Conservation (phyloP, 2,329 filamentous ascomycete species). For the Ascochyta viciae-villosae region DNA sequence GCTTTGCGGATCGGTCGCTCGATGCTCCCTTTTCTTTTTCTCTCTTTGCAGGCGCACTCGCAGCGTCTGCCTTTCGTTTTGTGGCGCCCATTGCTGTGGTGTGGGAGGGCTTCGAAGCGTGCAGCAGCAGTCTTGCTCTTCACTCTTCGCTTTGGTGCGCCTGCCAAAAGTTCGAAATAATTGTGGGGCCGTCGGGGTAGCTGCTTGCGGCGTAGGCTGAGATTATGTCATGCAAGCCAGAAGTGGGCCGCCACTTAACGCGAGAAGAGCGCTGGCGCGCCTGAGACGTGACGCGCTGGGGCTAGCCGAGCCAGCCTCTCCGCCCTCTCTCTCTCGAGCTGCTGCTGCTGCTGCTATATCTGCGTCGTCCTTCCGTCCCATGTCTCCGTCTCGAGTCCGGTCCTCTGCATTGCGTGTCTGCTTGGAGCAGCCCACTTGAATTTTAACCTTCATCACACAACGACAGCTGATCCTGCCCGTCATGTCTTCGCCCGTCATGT, state of each 20-base stretch:
- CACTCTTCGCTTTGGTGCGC: constrained; percentile 6
- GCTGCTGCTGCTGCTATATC: constrained; percentile 14
- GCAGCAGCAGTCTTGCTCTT: constrained; percentile 7
- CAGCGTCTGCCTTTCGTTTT: constrained; percentile 55
- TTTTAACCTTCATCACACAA: neutral
- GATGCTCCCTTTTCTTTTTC: constrained; percentile 39
- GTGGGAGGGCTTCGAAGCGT: constrained; percentile 18
- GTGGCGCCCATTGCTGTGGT: constrained; percentile 51
- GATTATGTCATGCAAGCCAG: neutral
- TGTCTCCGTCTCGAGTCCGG: constrained; percentile 6
- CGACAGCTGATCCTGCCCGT: no score
- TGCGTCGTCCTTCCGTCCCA: constrained; percentile 12
- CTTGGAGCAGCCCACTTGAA: constrained; percentile 3
- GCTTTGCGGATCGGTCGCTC: constrained; percentile 45
- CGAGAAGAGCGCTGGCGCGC: neutral
- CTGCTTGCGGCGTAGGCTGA: neutral
- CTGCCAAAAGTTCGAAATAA: constrained; percentile 28
- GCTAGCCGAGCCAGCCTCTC: constrained; percentile 29
- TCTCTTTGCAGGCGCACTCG: constrained; percentile 39
- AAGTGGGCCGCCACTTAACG: constrained; percentile 26
- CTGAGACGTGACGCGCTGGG: constrained; percentile 14
- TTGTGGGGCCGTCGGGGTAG: constrained; percentile 24
- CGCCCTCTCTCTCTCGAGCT: neutral
- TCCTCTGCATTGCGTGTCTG: neutral
- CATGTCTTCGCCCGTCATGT: constrained; percentile 15